A percentile compares a stretch with the other conserved stretches of the same genome.
phyloP scores from a whole-genome alignment of 2,329 filamentous ascomycete species.

The Xylariaceae sp. region DNA sequence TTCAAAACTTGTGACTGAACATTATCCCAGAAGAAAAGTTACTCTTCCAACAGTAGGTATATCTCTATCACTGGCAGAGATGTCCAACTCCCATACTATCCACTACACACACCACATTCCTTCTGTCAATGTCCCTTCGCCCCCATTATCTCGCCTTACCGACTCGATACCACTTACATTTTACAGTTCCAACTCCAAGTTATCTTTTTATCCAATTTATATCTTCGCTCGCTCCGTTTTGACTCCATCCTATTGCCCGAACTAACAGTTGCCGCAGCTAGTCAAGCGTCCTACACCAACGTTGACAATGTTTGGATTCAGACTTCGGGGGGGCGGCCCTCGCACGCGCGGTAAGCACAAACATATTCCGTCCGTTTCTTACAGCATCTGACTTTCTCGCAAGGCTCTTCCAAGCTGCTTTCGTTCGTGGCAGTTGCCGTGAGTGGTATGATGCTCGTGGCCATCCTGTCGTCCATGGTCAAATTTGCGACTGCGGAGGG shows the following conservation, averaged over 20 bases:
- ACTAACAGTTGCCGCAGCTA: too few species aligned
- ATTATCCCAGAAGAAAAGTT: neutral
- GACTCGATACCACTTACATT: neutral
- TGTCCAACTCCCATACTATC: neutral
- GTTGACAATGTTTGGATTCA: neutral
- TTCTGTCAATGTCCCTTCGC: too few species aligned
- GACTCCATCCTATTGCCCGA: too few species aligned
- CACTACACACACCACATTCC: neutral
- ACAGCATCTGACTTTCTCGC: too few species aligned
- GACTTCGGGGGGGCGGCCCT: too few species aligned
- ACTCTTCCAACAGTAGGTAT: neutral
- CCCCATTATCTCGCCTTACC: too few species aligned
- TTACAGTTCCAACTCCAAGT: neutral
- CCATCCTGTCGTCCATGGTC: too few species aligned
- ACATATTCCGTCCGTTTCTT: neutral
- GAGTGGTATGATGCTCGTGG: neutral
- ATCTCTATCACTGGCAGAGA: neutral
- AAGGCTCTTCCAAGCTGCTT: too few species aligned
- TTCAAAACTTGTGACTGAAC: too few species aligned
- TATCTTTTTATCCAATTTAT: neutral
- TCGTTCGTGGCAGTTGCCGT: neutral
- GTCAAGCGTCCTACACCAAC: neutral
- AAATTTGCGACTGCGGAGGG: too few species aligned
- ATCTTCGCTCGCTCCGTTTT: too few species aligned
- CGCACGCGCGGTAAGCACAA: neutral